phyloP scores from a whole-genome alignment of 768 basidiomycete species.

The Pisolithus marmoratus region DNA sequence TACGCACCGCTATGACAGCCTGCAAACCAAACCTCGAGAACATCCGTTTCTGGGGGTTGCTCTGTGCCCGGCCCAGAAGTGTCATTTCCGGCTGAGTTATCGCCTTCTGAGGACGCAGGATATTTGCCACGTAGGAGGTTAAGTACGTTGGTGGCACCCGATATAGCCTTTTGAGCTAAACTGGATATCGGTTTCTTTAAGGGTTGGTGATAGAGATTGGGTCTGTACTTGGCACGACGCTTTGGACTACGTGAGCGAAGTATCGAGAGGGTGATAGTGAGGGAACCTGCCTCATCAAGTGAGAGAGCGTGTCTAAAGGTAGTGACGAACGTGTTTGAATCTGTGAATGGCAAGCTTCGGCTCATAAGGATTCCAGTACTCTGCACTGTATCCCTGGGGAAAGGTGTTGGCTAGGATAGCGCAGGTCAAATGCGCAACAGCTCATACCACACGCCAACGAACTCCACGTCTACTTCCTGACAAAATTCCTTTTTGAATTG shows the following conservation, averaged over 20 bases:
- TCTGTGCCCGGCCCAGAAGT: background rate
- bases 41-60: constrained; percentile 33
- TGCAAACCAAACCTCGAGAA: constrained; percentile 77
- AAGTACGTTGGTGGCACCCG: background rate
- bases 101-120: background rate
- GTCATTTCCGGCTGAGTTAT: background rate
- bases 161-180: background rate
- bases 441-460: constrained; percentile 71
- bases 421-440: background rate
- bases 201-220: constrained; percentile 54
- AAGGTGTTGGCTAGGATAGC: background rate
- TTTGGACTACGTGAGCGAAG: constrained; percentile 22
- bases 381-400: constrained; percentile 67
- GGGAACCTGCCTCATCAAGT: constrained; percentile 59
- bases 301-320: constrained; percentile 74
- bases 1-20: constrained; percentile 65
- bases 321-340: constrained; percentile 55
- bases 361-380: constrained; percentile 65
- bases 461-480: constrained; percentile 62
- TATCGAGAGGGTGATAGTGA: background rate
- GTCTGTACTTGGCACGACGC: constrained; percentile 62
- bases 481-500: constrained; percentile 75
- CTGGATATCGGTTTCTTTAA: constrained; percentile 8
- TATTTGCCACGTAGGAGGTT: background rate
- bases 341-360: constrained; percentile 61